These are phyloP conservation scores for Stachybotrys chartarum DNA, from an alignment of 2,329 filamentous ascomycete genomes.

Conservation along the genomic window DNA sequence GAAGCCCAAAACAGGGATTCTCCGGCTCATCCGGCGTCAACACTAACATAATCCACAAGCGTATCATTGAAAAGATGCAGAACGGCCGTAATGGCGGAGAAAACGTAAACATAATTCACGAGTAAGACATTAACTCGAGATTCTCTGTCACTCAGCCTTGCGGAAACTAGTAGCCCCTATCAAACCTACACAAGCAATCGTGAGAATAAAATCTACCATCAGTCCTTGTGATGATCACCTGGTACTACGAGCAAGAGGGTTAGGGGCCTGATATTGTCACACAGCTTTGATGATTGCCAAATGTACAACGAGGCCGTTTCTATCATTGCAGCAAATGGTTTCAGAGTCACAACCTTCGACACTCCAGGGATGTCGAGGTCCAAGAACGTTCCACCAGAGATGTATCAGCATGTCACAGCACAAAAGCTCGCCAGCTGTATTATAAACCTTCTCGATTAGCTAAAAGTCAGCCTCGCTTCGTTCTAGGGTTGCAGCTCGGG, in stretches of 20 bases:
- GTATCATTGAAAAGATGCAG: too few relatives aligned
- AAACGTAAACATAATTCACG: too few relatives aligned
- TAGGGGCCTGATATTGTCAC: slow-evolving; percentile 1
- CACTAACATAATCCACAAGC: too few relatives aligned
- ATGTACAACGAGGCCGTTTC: background rate
- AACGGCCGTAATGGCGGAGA: too few relatives aligned
- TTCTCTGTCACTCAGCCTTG: too few relatives aligned
- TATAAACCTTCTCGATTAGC: background rate
- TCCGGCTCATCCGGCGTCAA: too few relatives aligned
- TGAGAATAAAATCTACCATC: background rate
- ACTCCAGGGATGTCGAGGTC: slow-evolving; percentile 4
- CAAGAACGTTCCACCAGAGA: background rate
- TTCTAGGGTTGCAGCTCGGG: slow-evolving; percentile 2
- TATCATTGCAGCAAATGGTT: slow-evolving; percentile 1
- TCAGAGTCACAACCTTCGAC: slow-evolving; percentile 1
- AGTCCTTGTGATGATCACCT: background rate
- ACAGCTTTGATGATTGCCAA: slow-evolving; percentile 2
- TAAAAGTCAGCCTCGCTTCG: background rate
- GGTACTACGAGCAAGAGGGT: slow-evolving; percentile 4
- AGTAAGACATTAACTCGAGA: too few relatives aligned
- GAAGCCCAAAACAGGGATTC: too few relatives aligned
- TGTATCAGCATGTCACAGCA: background rate
- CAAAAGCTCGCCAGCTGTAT: slow-evolving; percentile 1
- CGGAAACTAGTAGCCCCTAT: too few relatives aligned
- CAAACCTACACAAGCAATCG: too few relatives aligned